Evolutionary conservation across 805 yeast species (phyloP), one percentile per base, ranked within the genome.

Genomic region (Cyberlindnera mycetangii): DNA sequence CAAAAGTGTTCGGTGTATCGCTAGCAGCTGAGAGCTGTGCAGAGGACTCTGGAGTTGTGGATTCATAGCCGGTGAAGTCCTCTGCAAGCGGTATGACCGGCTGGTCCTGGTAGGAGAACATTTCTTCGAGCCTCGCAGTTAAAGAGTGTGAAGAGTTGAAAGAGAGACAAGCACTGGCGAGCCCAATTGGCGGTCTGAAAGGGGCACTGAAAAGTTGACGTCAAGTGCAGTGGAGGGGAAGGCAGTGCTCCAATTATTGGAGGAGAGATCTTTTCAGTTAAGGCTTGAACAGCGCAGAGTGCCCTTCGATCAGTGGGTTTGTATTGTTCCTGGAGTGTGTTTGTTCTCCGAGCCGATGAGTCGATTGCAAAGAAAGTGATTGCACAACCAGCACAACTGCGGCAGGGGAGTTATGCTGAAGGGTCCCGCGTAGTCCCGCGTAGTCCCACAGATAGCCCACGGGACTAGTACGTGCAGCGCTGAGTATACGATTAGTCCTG

Each of bases 21-120:
- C 30, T 32, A n/a, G 36, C 17, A 28, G 17, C 37, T 18, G 46
- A 35, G 20, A 41, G 30, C 32, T 35, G 38, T 7, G 34, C 33
- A 6, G 39, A 35, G 8, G 48, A 40, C 18, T 40, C 44, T 7
- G 43, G 45, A 2, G 49, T 35, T 3, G 44, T 31, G 12, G 46
- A 39, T 16, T 25, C 22, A 18, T 42, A 46, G 4, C 43, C 43
- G 5, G 34, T 21, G 38, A 46, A 39, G 27, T 42, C 49, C 39
- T 46, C 49, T 5, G 49, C 24, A 12, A 46, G 38, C 11, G 49
- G 45, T 2, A 40, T 25, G 7, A 19, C 6, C 4, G 35, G 40
- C 28, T 37, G 39, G 22, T 38, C 36, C n/a, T 32, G 33, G 36
- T 28, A 39, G 7, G 47, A 39, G 37, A 44, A 44, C 43, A 44